Conservation (phyloP, 768 basidiomycete genomes). For the Melanogaster broomeanus region DNA sequence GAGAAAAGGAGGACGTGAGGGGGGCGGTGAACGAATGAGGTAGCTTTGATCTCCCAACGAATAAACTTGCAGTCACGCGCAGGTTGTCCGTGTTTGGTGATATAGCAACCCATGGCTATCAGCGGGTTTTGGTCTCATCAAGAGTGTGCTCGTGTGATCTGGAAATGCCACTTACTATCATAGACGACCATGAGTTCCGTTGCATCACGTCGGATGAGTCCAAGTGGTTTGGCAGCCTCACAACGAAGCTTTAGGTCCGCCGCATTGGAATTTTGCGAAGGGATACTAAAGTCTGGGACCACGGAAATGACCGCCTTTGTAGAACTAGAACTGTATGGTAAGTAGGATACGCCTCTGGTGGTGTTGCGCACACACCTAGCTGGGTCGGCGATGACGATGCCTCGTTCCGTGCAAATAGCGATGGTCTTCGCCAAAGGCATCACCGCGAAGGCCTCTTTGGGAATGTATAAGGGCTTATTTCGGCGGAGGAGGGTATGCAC, state of each 20-base stretch:
- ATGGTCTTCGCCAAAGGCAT: constrained; percentile 61
- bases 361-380: constrained; percentile 51
- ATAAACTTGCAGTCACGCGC: constrained; percentile 62
- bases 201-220: constrained; percentile 56
- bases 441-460: constrained; percentile 68
- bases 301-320: constrained; percentile 43
- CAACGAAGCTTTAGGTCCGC: constrained; percentile 58
- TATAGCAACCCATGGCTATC: constrained; percentile 74
- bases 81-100: constrained; percentile 69
- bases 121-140: constrained; percentile 1
- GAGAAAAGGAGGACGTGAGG: constrained; percentile 74
- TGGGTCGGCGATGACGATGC: constrained; percentile 67
- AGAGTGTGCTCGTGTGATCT: background rate
- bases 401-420: constrained; percentile 63
- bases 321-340: constrained; percentile 33
- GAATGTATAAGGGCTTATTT: constrained; percentile 63
- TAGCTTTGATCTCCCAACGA: constrained; percentile 77
- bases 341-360: background rate
- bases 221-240: constrained; percentile 62
- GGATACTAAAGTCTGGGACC: constrained; percentile 59
- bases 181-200: constrained; percentile 72
- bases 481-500: background rate
- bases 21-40: constrained; percentile 60
- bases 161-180: constrained; percentile 54
- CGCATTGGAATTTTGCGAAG: constrained; percentile 41